These are phyloP conservation scores for Nitzschia sp. DNA, from an alignment of 108 stramenopile species.

Conservation along the genomic window DNA sequence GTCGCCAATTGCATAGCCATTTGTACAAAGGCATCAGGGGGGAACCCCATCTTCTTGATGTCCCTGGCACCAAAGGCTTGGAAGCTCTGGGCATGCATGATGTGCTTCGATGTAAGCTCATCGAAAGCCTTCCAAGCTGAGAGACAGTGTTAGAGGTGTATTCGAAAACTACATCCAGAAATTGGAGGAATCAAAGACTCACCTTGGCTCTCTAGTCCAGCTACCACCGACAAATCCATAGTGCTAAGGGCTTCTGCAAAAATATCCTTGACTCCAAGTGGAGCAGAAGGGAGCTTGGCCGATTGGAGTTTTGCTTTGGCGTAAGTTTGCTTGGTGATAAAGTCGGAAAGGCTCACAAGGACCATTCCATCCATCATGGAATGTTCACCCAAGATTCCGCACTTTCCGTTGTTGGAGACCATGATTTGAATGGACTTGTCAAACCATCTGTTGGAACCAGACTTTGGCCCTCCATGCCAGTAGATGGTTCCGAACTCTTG, in stretches of 20 bases:
- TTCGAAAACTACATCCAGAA: too few relatives aligned
- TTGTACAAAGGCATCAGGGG: constrained; percentile 79
- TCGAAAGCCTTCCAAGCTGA: constrained; percentile 20
- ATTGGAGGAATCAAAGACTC: not conserved
- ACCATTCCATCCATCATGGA: constrained; percentile 73
- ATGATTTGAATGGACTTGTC: constrained; percentile 72
- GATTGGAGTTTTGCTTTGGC: constrained; percentile 15
- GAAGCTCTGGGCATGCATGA: constrained; percentile 37
- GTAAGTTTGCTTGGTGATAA: constrained; percentile 31
- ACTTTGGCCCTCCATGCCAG: constrained; percentile 18
- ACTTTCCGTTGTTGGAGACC: constrained; percentile 56
- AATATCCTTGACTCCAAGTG: constrained; percentile 12
- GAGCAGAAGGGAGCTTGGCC: not conserved
- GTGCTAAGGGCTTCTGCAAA: constrained; percentile 1
- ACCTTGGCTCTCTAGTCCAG: constrained; percentile 10
- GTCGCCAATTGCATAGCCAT: constrained; percentile 84
- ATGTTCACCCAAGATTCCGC: constrained; percentile 61
- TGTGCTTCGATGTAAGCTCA: constrained; percentile 15
- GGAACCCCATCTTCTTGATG: constrained; percentile 50
- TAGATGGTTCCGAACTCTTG: constrained; percentile 22
- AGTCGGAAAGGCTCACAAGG: constrained; percentile 31
- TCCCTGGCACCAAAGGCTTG: constrained; percentile 42
- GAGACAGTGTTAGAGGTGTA: not conserved
- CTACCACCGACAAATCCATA: not conserved
- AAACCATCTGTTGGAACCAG: constrained; percentile 52